Conservation (phyloP, 2,329 filamentous ascomycete genomes). For the Trichophyton simii region DNA sequence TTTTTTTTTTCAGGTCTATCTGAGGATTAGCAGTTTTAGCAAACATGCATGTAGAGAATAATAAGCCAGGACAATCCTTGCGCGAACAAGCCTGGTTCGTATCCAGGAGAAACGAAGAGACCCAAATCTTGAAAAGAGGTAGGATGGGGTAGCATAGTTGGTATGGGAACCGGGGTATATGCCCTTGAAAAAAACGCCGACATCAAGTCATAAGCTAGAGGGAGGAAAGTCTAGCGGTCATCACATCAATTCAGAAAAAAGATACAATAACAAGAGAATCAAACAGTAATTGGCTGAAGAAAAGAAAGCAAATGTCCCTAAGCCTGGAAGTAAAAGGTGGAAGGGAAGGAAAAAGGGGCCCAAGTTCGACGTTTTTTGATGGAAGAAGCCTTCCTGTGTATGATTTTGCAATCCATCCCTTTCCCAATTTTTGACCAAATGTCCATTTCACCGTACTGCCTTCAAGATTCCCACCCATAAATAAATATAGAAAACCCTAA, state of each 20-base stretch:
- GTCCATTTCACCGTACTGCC: constrained; percentile 3
- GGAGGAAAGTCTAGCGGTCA: background rate
- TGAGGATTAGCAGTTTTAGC: background rate
- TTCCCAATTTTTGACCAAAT: background rate
- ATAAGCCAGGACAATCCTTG: constrained; percentile 1
- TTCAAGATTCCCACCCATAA: constrained; percentile 1
- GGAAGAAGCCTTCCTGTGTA: background rate
- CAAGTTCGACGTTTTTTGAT: background rate
- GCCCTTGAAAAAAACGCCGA: background rate
- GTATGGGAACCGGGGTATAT: background rate
- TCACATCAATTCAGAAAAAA: background rate
- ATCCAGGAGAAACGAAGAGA: background rate
- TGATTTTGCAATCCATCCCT: constrained; percentile 1
- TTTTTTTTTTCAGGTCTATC: background rate
- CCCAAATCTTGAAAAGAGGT: background rate
- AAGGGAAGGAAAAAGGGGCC: background rate
- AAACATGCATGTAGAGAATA: background rate
- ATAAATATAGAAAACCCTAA: constrained; percentile 3
- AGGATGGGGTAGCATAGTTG: background rate
- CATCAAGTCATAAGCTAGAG: constrained; percentile 1
- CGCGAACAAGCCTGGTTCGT: background rate
- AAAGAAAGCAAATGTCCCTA: background rate
- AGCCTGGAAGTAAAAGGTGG: background rate
- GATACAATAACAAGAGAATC: background rate
- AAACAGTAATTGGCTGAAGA: background rate